Evolutionary conservation across 208 protist genomes (phyloP), one percentile per base, ranked within the genome.

Genomic region (Trypanosoma avium): DNA sequence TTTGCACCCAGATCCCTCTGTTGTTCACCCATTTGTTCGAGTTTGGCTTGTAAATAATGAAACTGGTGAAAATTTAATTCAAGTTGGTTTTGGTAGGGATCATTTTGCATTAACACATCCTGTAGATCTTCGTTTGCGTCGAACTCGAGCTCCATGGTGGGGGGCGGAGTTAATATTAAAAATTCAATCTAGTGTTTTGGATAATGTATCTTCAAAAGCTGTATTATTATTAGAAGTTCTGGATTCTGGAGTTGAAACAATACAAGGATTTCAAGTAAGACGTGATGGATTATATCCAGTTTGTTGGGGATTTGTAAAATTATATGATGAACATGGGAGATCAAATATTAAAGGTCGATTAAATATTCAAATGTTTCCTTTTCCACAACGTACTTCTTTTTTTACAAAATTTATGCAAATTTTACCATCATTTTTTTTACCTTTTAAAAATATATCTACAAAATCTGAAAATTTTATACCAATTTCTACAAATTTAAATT

Each of bases 181-280:
- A 0, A 33, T 74, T n/a, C 3, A 38, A 3, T 40, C 53, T 29
- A 24, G 19, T 30, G 38, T 47, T 24, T 27, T 77, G 5, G 19
- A 58, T 22, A 49, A 49, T 36, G 27, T 26, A 7, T 65, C 66
- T 15, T 61, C 84, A 8, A 73, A 79, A 36, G 67, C 78, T 3
- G 52, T 93, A 35, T 52, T 96, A 26, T 75, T 96, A 32, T 73
- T 96, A 15, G 90, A 96, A 60, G 76, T 96, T 60, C 76, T 93
- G 4, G 90, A 96, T 67, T 72, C 62, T 21, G 83, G 82, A 59
- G 77, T 61, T 29, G 83, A 89, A 52, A 81, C 63, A 17, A 81
- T 96, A 46, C 70, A 88, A 19, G 84, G 85, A 30, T 78, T 80
- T 56, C 80, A 70, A 30, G 36, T 82, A 29, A 46, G 73, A 2